phyloP scores from a whole-genome alignment of 805 yeast species.

The Vanderwaltozyma yarrowii region DNA sequence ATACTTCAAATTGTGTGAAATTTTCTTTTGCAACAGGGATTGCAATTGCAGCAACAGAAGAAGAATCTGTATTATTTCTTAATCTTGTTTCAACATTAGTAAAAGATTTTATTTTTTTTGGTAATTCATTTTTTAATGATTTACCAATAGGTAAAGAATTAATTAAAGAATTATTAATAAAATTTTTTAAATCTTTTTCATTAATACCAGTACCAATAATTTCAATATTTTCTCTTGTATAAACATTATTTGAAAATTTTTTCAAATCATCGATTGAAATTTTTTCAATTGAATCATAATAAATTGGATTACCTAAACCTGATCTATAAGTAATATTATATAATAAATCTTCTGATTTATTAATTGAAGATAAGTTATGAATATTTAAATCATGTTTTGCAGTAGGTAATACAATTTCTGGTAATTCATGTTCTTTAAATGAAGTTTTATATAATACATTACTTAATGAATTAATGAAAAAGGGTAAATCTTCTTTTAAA shows the following conservation, averaged over 20 bases:
- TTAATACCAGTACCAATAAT: slow-evolving; percentile 66
- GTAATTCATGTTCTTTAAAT: slow-evolving; percentile 74
- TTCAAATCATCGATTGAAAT: slow-evolving; percentile 56
- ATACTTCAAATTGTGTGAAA: slow-evolving; percentile 56
- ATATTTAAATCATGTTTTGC: slow-evolving; percentile 54
- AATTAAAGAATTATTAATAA: slow-evolving; percentile 57
- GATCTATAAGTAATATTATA: slow-evolving; percentile 74
- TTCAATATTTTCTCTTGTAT: slow-evolving; percentile 60
- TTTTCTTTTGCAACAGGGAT: slow-evolving; percentile 59
- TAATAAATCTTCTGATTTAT: slow-evolving; percentile 64
- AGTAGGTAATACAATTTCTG: slow-evolving; percentile 73
- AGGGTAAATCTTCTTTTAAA: slow-evolving; percentile 82
- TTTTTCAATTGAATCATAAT: slow-evolving; percentile 54
- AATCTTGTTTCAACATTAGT: slow-evolving; percentile 65
- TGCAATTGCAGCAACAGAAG: slow-evolving; percentile 74
- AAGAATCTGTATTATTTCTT: slow-evolving; percentile 50
- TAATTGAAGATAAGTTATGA: slow-evolving; percentile 41
- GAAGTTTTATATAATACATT: slow-evolving; percentile 59
- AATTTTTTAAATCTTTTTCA: slow-evolving; percentile 55
- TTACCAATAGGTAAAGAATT: slow-evolving; percentile 51
- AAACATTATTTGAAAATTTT: slow-evolving; percentile 54
- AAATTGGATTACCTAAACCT: slow-evolving; percentile 79
- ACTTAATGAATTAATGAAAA: slow-evolving; percentile 77
- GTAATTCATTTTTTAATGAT: slow-evolving; percentile 31
- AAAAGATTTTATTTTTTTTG: slow-evolving; percentile 33